These are phyloP conservation scores for Eucalyptus viminalis DNA, from an alignment of 345 rosid species.

Conservation along the genomic window DNA sequence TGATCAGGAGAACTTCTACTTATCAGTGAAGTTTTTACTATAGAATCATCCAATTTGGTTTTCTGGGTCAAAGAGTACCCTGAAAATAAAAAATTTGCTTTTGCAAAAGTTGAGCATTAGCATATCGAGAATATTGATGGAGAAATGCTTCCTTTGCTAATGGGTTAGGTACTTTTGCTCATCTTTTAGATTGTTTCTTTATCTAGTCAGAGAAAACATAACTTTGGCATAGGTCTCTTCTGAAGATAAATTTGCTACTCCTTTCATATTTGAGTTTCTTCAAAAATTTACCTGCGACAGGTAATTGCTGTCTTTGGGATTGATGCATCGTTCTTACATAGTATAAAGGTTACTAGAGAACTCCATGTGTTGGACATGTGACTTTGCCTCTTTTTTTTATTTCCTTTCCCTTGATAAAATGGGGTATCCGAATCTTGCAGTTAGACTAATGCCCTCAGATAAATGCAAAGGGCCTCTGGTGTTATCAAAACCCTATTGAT, in stretches of 20 bases:
- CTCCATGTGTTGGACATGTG: not conserved
- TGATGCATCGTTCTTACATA: not conserved
- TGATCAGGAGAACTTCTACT: not conserved
- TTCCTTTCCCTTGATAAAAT: not conserved
- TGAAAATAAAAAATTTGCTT: not conserved
- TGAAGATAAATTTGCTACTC: not conserved
- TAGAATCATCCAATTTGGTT: not conserved
- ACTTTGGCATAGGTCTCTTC: not conserved
- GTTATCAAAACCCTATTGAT: not conserved
- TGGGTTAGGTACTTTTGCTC: not conserved
- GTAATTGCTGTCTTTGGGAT: not conserved
- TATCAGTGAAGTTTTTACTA: not conserved
- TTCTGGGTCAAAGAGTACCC: not conserved
- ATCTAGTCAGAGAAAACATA: not conserved
- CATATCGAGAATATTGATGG: not conserved
- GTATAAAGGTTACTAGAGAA: not conserved
- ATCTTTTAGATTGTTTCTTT: not conserved
- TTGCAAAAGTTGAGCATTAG: not conserved
- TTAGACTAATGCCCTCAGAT: not conserved
- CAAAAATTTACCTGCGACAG: not conserved
- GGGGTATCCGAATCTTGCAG: not conserved
- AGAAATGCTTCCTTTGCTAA: not conserved
- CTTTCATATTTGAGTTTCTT: not conserved
- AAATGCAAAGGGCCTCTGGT: not conserved
- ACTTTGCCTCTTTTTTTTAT: not conserved